A percentile compares a stretch with the other conserved stretches of the same genome.
Evolutionary conservation across 1,284 basidiomycete genomes (phyloP).

Genomic region (Rhodotorula sp.): DNA sequence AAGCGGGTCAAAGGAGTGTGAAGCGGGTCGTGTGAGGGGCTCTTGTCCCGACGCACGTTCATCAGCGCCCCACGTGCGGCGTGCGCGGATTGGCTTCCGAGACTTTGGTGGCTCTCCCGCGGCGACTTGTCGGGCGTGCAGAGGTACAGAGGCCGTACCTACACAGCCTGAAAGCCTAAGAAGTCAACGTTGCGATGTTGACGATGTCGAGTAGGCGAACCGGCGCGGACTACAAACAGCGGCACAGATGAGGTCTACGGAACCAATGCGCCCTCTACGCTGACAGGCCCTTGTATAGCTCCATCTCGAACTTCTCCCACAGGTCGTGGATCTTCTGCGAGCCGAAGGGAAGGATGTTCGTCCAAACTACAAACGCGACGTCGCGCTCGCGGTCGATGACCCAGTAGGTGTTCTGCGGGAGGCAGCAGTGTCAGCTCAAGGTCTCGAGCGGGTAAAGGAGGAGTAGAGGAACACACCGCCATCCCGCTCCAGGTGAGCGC

Average conservation of each 20-base stretch:
- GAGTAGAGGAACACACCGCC: not conserved
- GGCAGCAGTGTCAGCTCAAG: too few relatives aligned
- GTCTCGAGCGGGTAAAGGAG: too few relatives aligned
- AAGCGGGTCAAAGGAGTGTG: not conserved
- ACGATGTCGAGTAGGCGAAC: too few relatives aligned
- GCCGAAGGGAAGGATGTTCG: conserved; percentile 3
- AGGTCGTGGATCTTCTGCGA: not conserved
- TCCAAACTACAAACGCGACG: conserved; percentile 3
- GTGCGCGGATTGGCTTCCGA: not conserved
- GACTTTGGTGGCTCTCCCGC: too few relatives aligned
- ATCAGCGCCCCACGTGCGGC: not conserved
- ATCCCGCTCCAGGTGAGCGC: conserved; percentile 10
- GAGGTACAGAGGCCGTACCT: too few relatives aligned
- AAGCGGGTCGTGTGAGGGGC: not conserved
- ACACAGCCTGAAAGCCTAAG: too few relatives aligned
- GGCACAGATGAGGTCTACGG: too few relatives aligned
- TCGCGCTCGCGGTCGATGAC: conserved; percentile 6
- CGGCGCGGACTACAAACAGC: not conserved
- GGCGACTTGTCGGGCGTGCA: too few relatives aligned
- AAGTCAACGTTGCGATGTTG: too few relatives aligned
- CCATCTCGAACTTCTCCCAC: not conserved
- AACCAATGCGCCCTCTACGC: not conserved
- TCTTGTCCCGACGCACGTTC: not conserved
- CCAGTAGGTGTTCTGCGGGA: conserved; percentile 13
- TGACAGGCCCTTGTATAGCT: conserved; percentile 13